Evolutionary conservation across 169 alveolate species (phyloP).

Genomic region (Plasmodium coatneyi): DNA sequence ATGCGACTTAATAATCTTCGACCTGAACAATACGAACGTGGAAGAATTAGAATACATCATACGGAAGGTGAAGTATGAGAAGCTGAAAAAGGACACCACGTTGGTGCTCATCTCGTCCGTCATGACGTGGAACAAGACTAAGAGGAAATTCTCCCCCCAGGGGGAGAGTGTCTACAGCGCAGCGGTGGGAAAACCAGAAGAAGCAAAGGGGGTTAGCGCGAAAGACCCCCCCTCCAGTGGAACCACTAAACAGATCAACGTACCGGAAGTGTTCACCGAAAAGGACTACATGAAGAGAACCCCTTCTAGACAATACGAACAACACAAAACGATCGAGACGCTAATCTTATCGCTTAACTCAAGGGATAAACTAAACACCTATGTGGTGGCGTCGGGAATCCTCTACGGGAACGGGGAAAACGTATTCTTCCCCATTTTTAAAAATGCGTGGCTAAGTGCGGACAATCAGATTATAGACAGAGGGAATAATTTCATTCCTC

Average conservation of each 20-base stretch:
- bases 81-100: not conserved
- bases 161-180: not conserved
- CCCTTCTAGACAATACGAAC: constrained; percentile 24
- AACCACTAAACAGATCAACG: not conserved
- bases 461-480: constrained; percentile 43
- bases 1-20: constrained; percentile 17
- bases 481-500: constrained; percentile 49
- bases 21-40: constrained; percentile 23
- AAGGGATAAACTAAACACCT: constrained; percentile 23
- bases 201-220: not conserved
- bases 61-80: constrained; percentile 40
- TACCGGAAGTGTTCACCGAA: constrained; percentile 34
- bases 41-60: constrained; percentile 60
- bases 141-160: constrained; percentile 9
- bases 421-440: constrained; percentile 32
- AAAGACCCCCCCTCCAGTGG: not conserved
- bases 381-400: constrained; percentile 58
- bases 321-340: constrained; percentile 41
- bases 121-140: constrained; percentile 66
- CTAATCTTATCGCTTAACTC: constrained; percentile 42
- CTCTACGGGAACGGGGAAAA: constrained; percentile 55
- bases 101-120: constrained; percentile 44
- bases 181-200: not conserved
- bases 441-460: constrained; percentile 55
- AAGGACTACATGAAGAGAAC: constrained; percentile 44